These are phyloP conservation scores for Pythium pyrilobum DNA, from an alignment of 352 stramenopile genomes.

Conservation along the genomic window DNA sequence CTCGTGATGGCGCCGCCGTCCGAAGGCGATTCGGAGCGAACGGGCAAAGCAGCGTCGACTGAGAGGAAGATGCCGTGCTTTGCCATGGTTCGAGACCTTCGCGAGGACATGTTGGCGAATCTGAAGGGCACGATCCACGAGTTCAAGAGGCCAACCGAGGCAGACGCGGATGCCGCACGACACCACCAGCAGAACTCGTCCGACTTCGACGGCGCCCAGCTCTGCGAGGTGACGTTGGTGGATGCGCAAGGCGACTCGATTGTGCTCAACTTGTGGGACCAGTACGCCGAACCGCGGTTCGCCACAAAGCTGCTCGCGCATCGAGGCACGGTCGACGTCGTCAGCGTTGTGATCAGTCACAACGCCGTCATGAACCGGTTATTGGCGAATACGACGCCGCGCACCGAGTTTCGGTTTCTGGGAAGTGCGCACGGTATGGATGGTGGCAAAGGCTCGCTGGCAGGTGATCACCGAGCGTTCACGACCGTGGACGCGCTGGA, in stretches of 20 bases:
- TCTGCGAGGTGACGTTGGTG: constrained; percentile 45
- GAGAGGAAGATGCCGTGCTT: background rate
- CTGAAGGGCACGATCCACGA: constrained; percentile 13
- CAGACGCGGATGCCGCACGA: background rate
- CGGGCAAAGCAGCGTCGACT: background rate
- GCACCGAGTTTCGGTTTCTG: constrained; percentile 38
- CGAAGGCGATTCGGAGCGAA: background rate
- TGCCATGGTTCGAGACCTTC: constrained; percentile 35
- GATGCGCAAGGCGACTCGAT: constrained; percentile 34
- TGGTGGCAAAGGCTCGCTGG: too few species aligned
- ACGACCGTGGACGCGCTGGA: constrained; percentile 33
- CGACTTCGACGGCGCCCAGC: constrained; percentile 23
- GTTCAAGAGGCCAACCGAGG: background rate
- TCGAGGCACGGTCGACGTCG: constrained; percentile 28
- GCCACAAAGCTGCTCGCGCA: constrained; percentile 34
- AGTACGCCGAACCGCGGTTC: constrained; percentile 48
- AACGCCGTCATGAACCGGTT: constrained; percentile 42
- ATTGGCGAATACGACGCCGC: constrained; percentile 50
- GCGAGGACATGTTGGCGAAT: constrained; percentile 52
- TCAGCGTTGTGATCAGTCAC: constrained; percentile 37
- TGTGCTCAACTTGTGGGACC: constrained; percentile 59
- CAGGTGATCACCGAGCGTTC: constrained; percentile 14
- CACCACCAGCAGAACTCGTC: background rate
- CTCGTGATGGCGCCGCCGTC: background rate
- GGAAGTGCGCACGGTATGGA: too few species aligned